phyloP scores from a whole-genome alignment of 306 rosid species.

The Glycine latifolia region DNA sequence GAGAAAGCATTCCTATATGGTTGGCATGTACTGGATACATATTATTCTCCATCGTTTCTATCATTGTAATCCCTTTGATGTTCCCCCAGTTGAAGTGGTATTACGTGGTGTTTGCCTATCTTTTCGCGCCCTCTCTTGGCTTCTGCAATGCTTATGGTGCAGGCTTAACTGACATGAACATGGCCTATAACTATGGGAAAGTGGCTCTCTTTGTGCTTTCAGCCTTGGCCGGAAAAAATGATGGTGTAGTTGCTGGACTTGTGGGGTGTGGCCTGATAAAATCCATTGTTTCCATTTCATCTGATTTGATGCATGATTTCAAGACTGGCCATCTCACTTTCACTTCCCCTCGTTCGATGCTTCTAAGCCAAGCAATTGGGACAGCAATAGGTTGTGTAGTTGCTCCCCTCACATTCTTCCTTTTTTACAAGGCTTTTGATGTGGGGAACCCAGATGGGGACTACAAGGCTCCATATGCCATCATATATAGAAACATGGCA shows the following conservation, averaged over 20 bases:
- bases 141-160: slow-evolving; percentile 99
- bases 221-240: slow-evolving; percentile 67
- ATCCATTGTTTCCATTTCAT: slow-evolving; percentile 91
- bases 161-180: slow-evolving; percentile 95
- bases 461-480: slow-evolving; percentile 98
- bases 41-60: slow-evolving; percentile 70
- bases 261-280: slow-evolving; percentile 95
- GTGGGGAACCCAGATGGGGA: slow-evolving; percentile 84
- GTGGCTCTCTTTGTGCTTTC: slow-evolving; percentile 96
- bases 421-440: slow-evolving; percentile 93
- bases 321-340: slow-evolving; percentile 94
- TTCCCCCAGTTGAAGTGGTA: slow-evolving; percentile 95
- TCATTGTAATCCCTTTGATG: slow-evolving; percentile 85
- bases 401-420: slow-evolving; percentile 88
- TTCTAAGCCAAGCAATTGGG: slow-evolving; percentile 91
- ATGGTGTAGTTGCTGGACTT: slow-evolving; percentile 95
- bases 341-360: slow-evolving; percentile 96
- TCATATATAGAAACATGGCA: slow-evolving; percentile 95
- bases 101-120: slow-evolving; percentile 77
- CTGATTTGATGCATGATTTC: slow-evolving; percentile 97
- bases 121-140: slow-evolving; percentile 88
- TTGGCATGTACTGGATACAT: slow-evolving; percentile 74
- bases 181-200: slow-evolving; percentile 98
- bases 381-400: slow-evolving; percentile 91
- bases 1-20: slow-evolving; percentile 89